Conservation (phyloP, 208 protist genomes). For the Leishmania guyanensis region DNA sequence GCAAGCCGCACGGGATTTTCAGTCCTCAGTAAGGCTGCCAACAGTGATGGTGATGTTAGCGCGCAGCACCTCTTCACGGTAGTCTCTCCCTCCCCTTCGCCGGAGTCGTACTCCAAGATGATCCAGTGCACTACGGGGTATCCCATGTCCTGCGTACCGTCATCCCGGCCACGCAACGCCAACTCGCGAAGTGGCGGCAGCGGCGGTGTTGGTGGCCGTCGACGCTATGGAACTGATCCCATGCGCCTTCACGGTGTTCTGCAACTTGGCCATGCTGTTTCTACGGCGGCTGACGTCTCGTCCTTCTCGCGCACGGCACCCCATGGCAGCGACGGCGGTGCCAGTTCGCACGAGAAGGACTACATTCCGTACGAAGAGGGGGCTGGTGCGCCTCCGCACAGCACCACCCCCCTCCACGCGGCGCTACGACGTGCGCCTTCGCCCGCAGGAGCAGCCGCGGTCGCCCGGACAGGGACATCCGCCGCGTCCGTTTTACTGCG, state of each 20-base stretch:
- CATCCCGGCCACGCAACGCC: neutral
- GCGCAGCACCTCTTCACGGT: neutral
- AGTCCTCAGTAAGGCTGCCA: neutral
- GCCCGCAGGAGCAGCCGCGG: neutral
- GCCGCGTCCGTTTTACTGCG: slow-evolving; percentile 33
- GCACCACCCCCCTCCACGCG: neutral
- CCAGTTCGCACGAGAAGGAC: neutral
- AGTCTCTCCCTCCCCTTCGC: neutral
- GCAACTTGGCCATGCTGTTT: neutral
- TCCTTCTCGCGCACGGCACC: neutral
- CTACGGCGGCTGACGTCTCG: neutral
- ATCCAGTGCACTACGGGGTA: neutral
- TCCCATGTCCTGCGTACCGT: neutral
- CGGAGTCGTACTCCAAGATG: neutral
- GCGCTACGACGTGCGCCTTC: neutral
- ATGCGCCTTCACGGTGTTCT: neutral
- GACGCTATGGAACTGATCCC: neutral
- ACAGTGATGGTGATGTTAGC: neutral
- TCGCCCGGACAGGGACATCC: neutral
- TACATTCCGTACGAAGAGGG: no score
- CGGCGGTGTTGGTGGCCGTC: neutral
- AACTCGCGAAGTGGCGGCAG: neutral
- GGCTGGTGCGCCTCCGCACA: no score
- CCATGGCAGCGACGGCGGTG: neutral
- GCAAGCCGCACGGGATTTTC: neutral